phyloP scores from a whole-genome alignment of 1,139 yeast genomes.

The Blastobotrys niveus region DNA sequence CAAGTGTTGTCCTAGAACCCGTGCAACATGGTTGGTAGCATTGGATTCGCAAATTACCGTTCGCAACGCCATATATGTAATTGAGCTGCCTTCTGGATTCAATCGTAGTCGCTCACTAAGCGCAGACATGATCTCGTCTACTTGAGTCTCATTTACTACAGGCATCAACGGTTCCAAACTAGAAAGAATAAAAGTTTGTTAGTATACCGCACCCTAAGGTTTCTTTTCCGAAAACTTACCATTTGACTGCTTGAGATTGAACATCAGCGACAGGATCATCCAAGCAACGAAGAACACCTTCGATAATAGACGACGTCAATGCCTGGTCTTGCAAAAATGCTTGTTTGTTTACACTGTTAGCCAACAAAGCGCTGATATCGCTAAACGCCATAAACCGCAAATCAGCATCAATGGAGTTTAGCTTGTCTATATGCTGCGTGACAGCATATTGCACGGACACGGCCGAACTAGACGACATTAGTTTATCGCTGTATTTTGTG shows the following conservation, averaged over 20 bases:
- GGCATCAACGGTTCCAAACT: slow-evolving; percentile 38
- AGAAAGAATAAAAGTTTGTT: neutral
- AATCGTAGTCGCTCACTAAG: slow-evolving; percentile 13
- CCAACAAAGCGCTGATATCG: slow-evolving; percentile 54
- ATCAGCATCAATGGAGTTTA: slow-evolving; percentile 59
- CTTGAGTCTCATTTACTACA: slow-evolving; percentile 22
- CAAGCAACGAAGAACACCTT: slow-evolving; percentile 48
- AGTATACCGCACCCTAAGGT: neutral
- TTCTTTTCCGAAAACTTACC: slow-evolving; percentile 37
- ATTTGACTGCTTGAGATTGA: slow-evolving; percentile 68
- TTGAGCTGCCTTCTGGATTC: slow-evolving; percentile 35
- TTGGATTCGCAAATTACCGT: slow-evolving; percentile 46
- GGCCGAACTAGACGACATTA: neutral
- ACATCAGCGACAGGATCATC: slow-evolving; percentile 70
- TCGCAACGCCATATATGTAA: slow-evolving; percentile 66
- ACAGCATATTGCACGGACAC: slow-evolving; percentile 4
- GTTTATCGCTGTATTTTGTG: neutral
- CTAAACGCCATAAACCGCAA: slow-evolving; percentile 81
- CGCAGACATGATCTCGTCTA: slow-evolving; percentile 20
- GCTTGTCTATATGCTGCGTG: slow-evolving; percentile 23
- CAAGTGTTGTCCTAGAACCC: slow-evolving; percentile 33
- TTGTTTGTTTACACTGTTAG: slow-evolving; percentile 28
- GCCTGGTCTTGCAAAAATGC: slow-evolving; percentile 30
- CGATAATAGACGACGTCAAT: slow-evolving; percentile 38
- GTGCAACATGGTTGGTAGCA: slow-evolving; percentile 31